Base-by-base conservation (phyloP, 2,329 filamentous ascomycete species). In the Tolypocladium sp. region DNA sequence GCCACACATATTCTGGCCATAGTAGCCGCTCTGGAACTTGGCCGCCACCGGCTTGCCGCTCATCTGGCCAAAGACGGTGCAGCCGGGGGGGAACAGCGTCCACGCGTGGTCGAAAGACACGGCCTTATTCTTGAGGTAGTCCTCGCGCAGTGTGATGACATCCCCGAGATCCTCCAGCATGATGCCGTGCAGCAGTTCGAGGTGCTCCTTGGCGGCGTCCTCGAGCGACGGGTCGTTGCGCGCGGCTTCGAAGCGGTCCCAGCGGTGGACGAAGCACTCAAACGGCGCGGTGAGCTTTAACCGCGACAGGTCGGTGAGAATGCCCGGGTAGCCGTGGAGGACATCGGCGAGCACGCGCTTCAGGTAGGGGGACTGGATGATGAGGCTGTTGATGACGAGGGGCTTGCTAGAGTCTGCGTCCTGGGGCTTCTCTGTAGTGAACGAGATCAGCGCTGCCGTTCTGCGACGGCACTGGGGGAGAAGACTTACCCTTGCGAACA, bases 211-310 rank as follows among this genome's bases (percentile, higher is more conserved):
- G 2, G 77, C 78, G 22, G 59, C 38, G 0, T 64, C 64, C 20
- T 84, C 79, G 40, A 75, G 70, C 2, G 72, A 66, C 9, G 75
- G 64, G 38, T 76, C 73, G 12, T 77, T 67, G 51, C 76, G 71
- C 30, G 76, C 75, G 4, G 72, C 67, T 12, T 68, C 64, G 42
- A 86, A 76, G 8, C 73, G 66, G 1, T 76, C 72, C 85, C 86
- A 90, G 38, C 86, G 79, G 69, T 90, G 85, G 46, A 89, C 82
- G 55, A 90, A 82, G 0, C 83, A 82, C 63, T 82, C 74, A 61
- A 89, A 89, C 0, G 83, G 84, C 0, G 79, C 80, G 9, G 73
- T 69, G 61, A 90, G 88, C 58, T 83, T 81, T 2, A 89, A 74
- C 1, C 83, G 78, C n/a, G 83, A 77, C 33, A 89, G 73, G 13